A percentile compares a stretch with the other conserved stretches of the same genome.
phyloP scores from a whole-genome alignment of 768 basidiomycete species.

The Phaeotremella skinneri region DNA sequence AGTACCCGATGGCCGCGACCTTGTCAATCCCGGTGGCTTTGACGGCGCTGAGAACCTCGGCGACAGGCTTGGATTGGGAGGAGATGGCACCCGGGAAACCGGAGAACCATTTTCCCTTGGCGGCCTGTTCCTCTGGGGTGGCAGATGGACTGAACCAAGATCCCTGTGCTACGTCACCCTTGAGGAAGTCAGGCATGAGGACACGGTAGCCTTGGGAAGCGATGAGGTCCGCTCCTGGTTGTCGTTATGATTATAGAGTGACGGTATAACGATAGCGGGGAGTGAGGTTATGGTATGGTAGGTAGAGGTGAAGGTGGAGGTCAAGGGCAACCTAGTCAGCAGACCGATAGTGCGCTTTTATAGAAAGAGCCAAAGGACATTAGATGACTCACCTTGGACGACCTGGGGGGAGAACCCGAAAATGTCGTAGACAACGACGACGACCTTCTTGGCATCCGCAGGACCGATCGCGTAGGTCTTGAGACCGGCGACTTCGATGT shows the following conservation, averaged over 20 bases:
- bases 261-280: neutral
- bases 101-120: slow-evolving; percentile 51
- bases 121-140: slow-evolving; percentile 47
- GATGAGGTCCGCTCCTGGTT: slow-evolving; percentile 63
- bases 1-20: slow-evolving; percentile 36
- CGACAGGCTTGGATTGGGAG: slow-evolving; percentile 14
- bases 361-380: slow-evolving; percentile 1
- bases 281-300: neutral
- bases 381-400: slow-evolving; percentile 38
- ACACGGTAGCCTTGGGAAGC: slow-evolving; percentile 61
- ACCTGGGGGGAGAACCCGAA: slow-evolving; percentile 46
- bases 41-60: slow-evolving; percentile 22
- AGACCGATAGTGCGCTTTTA: neutral
- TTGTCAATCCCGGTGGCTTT: slow-evolving; percentile 14
- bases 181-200: slow-evolving; percentile 68
- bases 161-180: slow-evolving; percentile 43
- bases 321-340: neutral
- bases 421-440: slow-evolving; percentile 44
- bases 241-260: neutral
- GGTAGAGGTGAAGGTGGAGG: neutral
- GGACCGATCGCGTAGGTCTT: slow-evolving; percentile 46
- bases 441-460: slow-evolving; percentile 27
- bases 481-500: slow-evolving; percentile 24
- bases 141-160: slow-evolving; percentile 49
- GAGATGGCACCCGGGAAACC: slow-evolving; percentile 60